These are phyloP conservation scores for Ascocoryne sarcoides DNA, from an alignment of 2,329 filamentous ascomycete genomes.

Conservation along the genomic window DNA sequence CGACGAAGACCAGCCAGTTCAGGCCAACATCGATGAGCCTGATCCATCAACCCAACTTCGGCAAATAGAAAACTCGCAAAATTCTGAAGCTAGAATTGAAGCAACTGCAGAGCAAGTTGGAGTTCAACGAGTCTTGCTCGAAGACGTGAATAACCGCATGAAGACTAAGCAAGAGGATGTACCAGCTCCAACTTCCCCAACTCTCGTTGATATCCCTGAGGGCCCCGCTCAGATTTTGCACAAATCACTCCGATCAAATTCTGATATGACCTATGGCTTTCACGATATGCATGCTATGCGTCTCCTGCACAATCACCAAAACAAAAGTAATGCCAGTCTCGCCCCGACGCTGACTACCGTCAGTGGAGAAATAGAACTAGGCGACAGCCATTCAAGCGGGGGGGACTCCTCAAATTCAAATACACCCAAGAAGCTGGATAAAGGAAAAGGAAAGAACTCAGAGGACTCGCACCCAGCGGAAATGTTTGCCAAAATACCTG, in stretches of 20 bases:
- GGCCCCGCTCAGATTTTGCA: constrained; percentile 4
- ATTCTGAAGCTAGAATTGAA: background rate
- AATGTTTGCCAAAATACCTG: constrained; percentile 23
- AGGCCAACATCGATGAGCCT: constrained; percentile 5
- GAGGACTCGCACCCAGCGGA: constrained; percentile 9
- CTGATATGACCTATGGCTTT: constrained; percentile 1
- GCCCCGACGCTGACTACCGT: constrained; percentile 21
- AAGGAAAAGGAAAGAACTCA: constrained; percentile 19
- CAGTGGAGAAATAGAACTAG: constrained; percentile 18
- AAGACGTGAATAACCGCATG: constrained; percentile 9
- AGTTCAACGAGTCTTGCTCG: constrained; percentile 12
- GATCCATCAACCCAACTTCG: constrained; percentile 12
- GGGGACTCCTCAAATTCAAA: background rate
- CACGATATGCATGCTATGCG: constrained; percentile 3
- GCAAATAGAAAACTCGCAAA: constrained; percentile 9
- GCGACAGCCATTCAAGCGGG: constrained; percentile 1
- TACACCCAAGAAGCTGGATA: constrained; percentile 8
- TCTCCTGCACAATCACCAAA: constrained; percentile 12
- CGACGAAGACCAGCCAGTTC: background rate
- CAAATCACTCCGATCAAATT: constrained; percentile 6
- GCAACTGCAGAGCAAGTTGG: constrained; percentile 11
- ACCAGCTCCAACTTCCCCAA: background rate
- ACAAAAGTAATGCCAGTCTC: constrained; percentile 20
- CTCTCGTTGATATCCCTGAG: background rate
- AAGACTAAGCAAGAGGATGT: background rate